Evolutionary conservation across 139 green algal species (phyloP), one percentile per base, ranked within the genome.

Genomic region (Chara braunii): DNA sequence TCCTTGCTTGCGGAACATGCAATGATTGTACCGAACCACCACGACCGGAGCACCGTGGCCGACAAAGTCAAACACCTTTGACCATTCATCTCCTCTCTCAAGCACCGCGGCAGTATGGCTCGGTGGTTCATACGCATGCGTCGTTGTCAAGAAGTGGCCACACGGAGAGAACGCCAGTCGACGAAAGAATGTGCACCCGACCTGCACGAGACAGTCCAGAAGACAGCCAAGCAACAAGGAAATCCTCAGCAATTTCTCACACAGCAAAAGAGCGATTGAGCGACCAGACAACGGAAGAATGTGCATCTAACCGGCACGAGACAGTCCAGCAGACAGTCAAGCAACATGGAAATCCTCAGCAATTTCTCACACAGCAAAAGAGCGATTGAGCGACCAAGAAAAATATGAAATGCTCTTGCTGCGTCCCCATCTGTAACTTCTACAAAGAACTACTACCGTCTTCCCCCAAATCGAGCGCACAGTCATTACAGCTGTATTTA

Each of bases 1-100:
- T n/a, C n/a, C n/a, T n/a, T n/a, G n/a, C n/a, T n/a, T n/a, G n/a
- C 42, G n/a, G 66, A 90, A 93, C 2, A 95, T 52, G 5, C 60
- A 42, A 18, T 85, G 87, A 72, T 85, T 90, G 79, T 84, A 89
- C 29, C 68, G 68, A 6, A 74, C 72, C 4, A 70, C 79, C 1
- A 86, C 65, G 1, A 96, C 85, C 18, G 84, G 67, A 36, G 37
- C 77, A 44, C 74, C 64, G 68, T 90, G 85, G 3, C 83, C 83
- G 5, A 86, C 74, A 3, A 85, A 68, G 29, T 68, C 40, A 53
- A 70, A 62, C 35, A 2, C 14, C 32, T 70, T 73, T 23, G 26
- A 33, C 64, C 64, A 73, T 23, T 30, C 34, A n/a, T n/a, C n/a
- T 9, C 62, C 75, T 30, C 86, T 67, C 28, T 80, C 42, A 2